Conservation (phyloP, 2,329 filamentous ascomycete species). For the Botrytis galanthina region DNA sequence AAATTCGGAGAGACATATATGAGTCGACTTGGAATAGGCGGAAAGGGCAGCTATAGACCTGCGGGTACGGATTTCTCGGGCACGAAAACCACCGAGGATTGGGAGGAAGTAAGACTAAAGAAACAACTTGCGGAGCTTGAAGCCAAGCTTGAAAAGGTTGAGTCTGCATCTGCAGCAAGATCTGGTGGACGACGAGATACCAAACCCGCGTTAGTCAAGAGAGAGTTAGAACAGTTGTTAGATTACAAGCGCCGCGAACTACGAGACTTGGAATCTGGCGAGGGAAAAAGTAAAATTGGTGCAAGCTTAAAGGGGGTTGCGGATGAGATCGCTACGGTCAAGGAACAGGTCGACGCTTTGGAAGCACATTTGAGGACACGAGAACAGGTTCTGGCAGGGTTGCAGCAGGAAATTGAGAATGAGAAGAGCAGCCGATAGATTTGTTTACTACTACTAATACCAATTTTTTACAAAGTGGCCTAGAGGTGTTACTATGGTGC, state of each 20-base stretch:
- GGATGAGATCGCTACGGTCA: constrained; percentile 87
- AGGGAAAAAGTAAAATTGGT: constrained; percentile 66
- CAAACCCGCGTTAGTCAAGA: constrained; percentile 88
- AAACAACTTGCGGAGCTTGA: constrained; percentile 89
- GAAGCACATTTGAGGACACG: constrained; percentile 77
- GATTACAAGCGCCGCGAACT: constrained; percentile 89
- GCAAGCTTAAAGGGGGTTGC: constrained; percentile 71
- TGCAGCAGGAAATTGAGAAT: constrained; percentile 81
- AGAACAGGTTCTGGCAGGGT: constrained; percentile 70
- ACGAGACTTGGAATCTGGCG: constrained; percentile 70
- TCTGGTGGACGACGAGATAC: constrained; percentile 66
- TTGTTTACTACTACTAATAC: constrained; percentile 18
- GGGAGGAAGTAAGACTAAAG: constrained; percentile 95
- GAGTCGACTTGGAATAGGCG: constrained; percentile 75
- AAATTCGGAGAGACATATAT: constrained; percentile 98
- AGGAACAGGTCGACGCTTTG: constrained; percentile 88
- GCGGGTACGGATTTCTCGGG: constrained; percentile 86
- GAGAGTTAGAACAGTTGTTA: constrained; percentile 87
- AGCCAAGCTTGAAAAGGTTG: constrained; percentile 79
- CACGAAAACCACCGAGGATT: constrained; percentile 83
- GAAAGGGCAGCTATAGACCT: constrained; percentile 74
- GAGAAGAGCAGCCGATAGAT: constrained; percentile 63
- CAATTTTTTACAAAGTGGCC: constrained; percentile 13
- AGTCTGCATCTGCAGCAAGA: constrained; percentile 66
- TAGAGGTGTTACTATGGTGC: constrained; percentile 10